Evolutionary conservation across 2,329 filamentous ascomycete species (phyloP).

Genomic region (Penicillium carneum): DNA sequence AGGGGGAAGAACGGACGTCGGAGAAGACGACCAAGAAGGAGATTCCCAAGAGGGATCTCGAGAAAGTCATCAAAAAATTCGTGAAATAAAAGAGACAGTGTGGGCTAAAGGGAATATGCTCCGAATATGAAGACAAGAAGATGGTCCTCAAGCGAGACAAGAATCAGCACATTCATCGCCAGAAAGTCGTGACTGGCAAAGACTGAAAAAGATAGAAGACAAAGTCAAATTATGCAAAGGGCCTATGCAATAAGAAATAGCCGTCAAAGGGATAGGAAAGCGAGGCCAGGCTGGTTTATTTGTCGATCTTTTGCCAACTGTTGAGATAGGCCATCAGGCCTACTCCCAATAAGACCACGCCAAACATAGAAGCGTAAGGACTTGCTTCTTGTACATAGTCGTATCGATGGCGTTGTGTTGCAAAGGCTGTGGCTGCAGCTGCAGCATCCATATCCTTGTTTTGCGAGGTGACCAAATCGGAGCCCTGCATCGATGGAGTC

Average conservation of each 20-base stretch:
- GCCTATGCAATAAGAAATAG: slow-evolving; percentile 31
- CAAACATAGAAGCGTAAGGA: slow-evolving; percentile 81
- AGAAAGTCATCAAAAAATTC: slow-evolving; percentile 24
- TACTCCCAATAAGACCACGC: slow-evolving; percentile 81
- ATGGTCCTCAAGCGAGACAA: slow-evolving; percentile 19
- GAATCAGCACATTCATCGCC: slow-evolving; percentile 32
- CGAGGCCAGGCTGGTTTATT: slow-evolving; percentile 40
- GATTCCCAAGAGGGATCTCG: slow-evolving; percentile 8
- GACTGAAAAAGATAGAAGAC: slow-evolving; percentile 31
- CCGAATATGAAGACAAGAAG: slow-evolving; percentile 27
- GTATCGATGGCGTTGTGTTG: slow-evolving; percentile 46
- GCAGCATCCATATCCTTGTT: slow-evolving; percentile 49
- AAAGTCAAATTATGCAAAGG: slow-evolving; percentile 32
- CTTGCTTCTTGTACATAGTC: slow-evolving; percentile 62
- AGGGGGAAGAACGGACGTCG: slow-evolving; percentile 23
- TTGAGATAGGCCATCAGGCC: slow-evolving; percentile 87
- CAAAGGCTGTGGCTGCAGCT: slow-evolving; percentile 53
- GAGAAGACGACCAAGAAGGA: slow-evolving; percentile 22
- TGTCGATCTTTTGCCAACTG: slow-evolving; percentile 72
- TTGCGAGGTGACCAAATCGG: slow-evolving; percentile 60
- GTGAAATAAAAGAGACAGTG: slow-evolving; percentile 32
- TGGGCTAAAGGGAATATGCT: slow-evolving; percentile 29
- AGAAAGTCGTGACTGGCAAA: slow-evolving; percentile 37
- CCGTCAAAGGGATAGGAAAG: slow-evolving; percentile 28
- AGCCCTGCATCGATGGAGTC: slow-evolving; percentile 39